Evolutionary conservation across 441 rosid species (phyloP).

Genomic region (Corymbia citriodora): DNA sequence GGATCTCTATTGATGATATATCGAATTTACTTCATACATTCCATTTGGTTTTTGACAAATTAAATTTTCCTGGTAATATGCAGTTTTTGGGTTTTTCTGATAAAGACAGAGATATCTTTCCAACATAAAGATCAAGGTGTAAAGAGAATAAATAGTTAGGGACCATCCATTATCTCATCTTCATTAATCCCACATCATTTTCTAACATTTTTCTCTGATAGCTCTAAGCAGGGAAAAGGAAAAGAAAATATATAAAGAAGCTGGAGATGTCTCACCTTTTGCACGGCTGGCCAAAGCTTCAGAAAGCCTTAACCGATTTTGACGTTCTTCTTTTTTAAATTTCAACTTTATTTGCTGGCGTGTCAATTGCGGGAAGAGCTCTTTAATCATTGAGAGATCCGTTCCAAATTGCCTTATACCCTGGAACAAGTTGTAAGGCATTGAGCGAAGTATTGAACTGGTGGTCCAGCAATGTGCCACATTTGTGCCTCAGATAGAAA

Average conservation of each 20-base stretch:
- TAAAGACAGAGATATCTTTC: neutral
- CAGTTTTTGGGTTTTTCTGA: neutral
- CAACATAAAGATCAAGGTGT: neutral
- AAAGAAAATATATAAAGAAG: neutral
- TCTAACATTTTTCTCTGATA: neutral
- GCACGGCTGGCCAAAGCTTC: slow-evolving; percentile 63
- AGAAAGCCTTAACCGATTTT: slow-evolving; percentile 48
- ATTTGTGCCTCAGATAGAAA: neutral
- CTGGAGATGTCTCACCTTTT: slow-evolving; percentile 24
- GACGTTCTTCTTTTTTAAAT: slow-evolving; percentile 71
- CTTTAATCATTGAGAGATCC: slow-evolving; percentile 75
- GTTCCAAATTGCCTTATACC: slow-evolving; percentile 83
- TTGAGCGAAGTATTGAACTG: neutral
- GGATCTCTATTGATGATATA: neutral
- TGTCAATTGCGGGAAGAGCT: slow-evolving; percentile 64
- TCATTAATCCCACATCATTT: neutral
- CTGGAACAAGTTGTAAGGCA: slow-evolving; percentile 21
- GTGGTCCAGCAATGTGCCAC: neutral
- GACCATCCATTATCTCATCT: neutral
- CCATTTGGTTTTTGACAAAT: neutral
- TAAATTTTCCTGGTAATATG: neutral
- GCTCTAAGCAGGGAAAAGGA: neutral
- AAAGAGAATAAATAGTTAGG: neutral
- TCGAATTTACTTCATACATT: neutral
- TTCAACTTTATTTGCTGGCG: slow-evolving; percentile 76